A percentile compares a stretch with the other conserved stretches of the same genome.
These are phyloP conservation scores for Russula brevipes DNA, from an alignment of 768 basidiomycete genomes.

Conservation along the genomic window DNA sequence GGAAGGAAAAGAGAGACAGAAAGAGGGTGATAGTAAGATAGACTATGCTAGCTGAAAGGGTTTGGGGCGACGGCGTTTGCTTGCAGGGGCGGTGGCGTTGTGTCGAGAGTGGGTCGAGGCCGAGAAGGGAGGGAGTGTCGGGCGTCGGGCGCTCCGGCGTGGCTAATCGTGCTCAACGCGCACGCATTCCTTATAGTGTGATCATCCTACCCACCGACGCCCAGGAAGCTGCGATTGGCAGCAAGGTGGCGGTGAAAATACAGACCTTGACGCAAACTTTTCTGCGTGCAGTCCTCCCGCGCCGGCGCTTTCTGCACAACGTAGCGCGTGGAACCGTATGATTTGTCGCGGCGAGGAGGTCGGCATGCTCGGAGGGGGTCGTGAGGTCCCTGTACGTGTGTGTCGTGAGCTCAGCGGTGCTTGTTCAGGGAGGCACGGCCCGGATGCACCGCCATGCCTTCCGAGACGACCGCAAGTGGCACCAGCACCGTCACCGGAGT, in stretches of 20 bases:
- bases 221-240: slow-evolving; percentile 60
- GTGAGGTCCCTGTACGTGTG: slow-evolving; percentile 52
- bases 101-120: slow-evolving; percentile 80
- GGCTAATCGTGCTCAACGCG: too few relatives aligned
- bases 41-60: too few relatives aligned
- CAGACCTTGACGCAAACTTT: slow-evolving; percentile 78
- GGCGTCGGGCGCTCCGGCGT: too few relatives aligned
- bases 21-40: too few relatives aligned
- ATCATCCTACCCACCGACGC: slow-evolving; percentile 75
- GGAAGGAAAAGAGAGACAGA: too few relatives aligned
- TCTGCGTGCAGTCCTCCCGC: slow-evolving; percentile 80
- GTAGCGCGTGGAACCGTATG: slow-evolving; percentile 34
- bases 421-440: too few relatives aligned
- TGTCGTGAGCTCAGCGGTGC: slow-evolving; percentile 40
- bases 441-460: too few relatives aligned
- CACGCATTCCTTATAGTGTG: slow-evolving; percentile 78
- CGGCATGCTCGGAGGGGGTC: slow-evolving; percentile 34
- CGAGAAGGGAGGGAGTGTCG: slow-evolving; percentile 70
- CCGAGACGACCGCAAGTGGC: too few relatives aligned
- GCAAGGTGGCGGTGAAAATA: slow-evolving; percentile 56
- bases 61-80: too few relatives aligned
- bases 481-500: too few relatives aligned
- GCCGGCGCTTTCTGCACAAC: slow-evolving; percentile 64
- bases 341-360: slow-evolving; percentile 48
- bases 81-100: too few relatives aligned